Evolutionary conservation across 139 green algal species (phyloP).

Genomic region (Chlamydomonas incerta): DNA sequence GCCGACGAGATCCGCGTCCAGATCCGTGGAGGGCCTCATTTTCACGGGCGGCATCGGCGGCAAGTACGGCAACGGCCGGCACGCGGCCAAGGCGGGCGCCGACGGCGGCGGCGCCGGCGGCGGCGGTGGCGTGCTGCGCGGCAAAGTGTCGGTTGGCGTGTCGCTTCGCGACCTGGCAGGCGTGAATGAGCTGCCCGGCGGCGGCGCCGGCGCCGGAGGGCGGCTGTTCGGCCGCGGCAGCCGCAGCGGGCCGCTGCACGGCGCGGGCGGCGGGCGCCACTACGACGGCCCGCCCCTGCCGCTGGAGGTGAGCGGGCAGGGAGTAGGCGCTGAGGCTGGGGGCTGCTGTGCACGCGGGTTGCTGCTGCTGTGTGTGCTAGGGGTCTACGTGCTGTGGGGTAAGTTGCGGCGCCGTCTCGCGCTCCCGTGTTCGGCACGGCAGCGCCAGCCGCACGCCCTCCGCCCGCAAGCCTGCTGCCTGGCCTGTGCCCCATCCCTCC

Average conservation of each 20-base stretch:
- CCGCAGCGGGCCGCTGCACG: background rate
- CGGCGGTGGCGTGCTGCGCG: background rate
- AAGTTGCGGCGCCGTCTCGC: too few relatives aligned
- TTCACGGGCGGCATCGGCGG: slow-evolving; percentile 31
- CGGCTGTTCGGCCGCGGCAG: background rate
- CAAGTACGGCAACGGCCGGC: slow-evolving; percentile 7
- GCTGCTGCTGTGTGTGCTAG: background rate
- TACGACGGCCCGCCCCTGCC: slow-evolving; percentile 1
- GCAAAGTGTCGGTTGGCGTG: background rate
- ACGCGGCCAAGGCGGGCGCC: background rate
- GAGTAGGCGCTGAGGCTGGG: background rate
- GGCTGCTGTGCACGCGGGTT: background rate
- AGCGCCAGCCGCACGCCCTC: too few relatives aligned
- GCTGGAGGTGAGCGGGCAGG: slow-evolving; percentile 22
- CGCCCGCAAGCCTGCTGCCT: too few relatives aligned
- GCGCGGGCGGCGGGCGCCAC: background rate
- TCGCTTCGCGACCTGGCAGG: slow-evolving; percentile 29
- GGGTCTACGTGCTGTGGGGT: too few relatives aligned
- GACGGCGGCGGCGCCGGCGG: too few relatives aligned
- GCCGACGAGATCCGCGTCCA: too few relatives aligned
- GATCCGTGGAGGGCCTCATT: background rate
- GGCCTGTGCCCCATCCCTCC: too few relatives aligned
- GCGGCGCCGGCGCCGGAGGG: too few relatives aligned
- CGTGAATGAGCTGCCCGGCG: background rate
- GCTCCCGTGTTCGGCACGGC: too few relatives aligned